Percentiles rank a stretch among this genome's conserved stretches.
Evolutionary conservation across 495 filamentous ascomycete genomes (phyloP).

Genomic region (Xylaria bambusicola): DNA sequence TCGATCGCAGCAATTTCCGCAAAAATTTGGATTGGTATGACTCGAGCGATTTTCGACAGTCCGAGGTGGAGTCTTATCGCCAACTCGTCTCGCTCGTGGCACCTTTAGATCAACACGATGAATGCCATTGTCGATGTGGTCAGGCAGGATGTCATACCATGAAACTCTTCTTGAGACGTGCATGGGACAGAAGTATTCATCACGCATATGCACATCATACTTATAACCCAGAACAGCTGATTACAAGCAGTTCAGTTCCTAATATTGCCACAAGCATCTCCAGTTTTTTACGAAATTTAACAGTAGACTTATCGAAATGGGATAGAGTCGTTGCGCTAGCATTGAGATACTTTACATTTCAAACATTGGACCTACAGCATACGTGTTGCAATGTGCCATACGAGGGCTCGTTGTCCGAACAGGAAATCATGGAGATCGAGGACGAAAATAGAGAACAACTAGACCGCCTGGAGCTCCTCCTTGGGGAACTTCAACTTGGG

Average conservation of each 20-base stretch:
- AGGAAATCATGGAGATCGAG: constrained; percentile 3
- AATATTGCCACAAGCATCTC: not conserved
- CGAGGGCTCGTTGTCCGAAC: not conserved
- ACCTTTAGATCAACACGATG: not conserved
- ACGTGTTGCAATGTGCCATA: not conserved
- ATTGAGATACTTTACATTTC: constrained; percentile 6
- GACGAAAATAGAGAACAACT: not conserved
- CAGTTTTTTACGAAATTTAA: not conserved
- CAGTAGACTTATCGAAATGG: constrained; percentile 3
- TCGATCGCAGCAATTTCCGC: not conserved
- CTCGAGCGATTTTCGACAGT: not conserved
- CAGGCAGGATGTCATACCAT: not conserved
- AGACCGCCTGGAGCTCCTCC: constrained; percentile 1
- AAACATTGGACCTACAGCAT: not conserved
- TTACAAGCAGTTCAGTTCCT: not conserved
- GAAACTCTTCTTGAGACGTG: not conserved
- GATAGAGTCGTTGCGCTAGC: not conserved
- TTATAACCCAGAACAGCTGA: not conserved
- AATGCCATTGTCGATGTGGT: constrained; percentile 2
- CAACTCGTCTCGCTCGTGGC: constrained; percentile 2
- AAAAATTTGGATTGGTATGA: not conserved
- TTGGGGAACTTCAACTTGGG: not conserved
- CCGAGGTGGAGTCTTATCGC: not conserved
- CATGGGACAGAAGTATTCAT: not conserved
- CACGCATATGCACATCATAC: too few species aligned